Conservation (phyloP, 345 rosid genomes). For the Excoecaria agallocha region DNA sequence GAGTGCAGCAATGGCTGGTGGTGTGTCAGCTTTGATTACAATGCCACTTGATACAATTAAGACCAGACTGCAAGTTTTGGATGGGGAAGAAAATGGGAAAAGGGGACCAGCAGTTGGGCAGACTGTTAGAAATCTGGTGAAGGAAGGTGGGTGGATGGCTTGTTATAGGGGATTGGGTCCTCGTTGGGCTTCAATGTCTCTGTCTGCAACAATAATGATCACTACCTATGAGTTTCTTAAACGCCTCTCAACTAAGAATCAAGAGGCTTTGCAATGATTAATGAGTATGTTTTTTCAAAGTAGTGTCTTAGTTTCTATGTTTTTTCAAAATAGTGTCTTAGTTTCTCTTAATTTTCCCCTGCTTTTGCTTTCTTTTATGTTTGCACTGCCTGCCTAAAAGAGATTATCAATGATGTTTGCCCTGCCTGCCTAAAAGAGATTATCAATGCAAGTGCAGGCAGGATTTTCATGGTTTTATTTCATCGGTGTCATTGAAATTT, state of each 20-base stretch:
- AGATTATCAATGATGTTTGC: too few relatives aligned
- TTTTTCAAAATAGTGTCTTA: too few relatives aligned
- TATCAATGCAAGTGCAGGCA: slow-evolving; percentile 16
- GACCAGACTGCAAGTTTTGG: slow-evolving; percentile 86
- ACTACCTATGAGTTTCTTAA: slow-evolving; percentile 96
- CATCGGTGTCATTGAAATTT: too few relatives aligned
- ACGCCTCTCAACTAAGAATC: slow-evolving; percentile 78
- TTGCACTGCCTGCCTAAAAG: too few relatives aligned
- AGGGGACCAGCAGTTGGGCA: slow-evolving; percentile 70
- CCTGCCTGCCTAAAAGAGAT: too few relatives aligned
- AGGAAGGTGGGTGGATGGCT: slow-evolving; percentile 89
- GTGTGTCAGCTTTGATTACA: slow-evolving; percentile 84
- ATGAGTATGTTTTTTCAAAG: background rate
- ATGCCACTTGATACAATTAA: slow-evolving; percentile 95
- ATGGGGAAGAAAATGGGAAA: slow-evolving; percentile 66
- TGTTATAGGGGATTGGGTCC: slow-evolving; percentile 94
- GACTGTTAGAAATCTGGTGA: slow-evolving; percentile 70
- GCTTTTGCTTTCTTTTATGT: background rate
- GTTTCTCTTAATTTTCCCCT: background rate
- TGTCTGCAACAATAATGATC: slow-evolving; percentile 95
- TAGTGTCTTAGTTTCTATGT: too few relatives aligned
- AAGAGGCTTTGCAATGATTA: slow-evolving; percentile 34
- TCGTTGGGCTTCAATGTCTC: slow-evolving; percentile 89
- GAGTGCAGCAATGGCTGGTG: slow-evolving; percentile 95
- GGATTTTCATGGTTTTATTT: background rate